Evolutionary conservation across 148 eudicot species (phyloP).

Genomic region (Pouteria glomerata): DNA sequence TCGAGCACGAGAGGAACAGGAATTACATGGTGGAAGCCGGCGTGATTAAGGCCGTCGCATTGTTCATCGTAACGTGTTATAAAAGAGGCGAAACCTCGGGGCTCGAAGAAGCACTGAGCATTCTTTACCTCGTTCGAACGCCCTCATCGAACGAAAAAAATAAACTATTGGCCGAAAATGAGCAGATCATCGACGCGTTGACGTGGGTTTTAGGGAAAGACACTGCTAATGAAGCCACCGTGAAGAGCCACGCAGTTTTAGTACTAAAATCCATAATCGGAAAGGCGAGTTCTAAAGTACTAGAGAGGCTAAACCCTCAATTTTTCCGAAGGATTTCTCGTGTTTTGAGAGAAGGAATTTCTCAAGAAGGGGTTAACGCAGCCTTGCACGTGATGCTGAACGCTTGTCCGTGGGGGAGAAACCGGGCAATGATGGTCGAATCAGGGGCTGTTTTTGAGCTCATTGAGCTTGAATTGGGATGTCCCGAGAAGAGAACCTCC

Average conservation of each 20-base stretch:
- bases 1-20: conserved; percentile 24
- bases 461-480: conserved; percentile 28
- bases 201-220: conserved; percentile 34
- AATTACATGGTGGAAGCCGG: conserved; percentile 28
- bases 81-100: conserved; percentile 3
- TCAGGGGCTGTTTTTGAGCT: conserved; percentile 28
- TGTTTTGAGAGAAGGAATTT: conserved; percentile 13
- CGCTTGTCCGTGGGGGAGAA: conserved; percentile 32
- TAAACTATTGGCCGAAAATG: neutral
- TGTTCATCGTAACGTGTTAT: conserved; percentile 22
- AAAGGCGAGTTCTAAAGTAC: conserved; percentile 11
- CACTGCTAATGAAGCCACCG: neutral
- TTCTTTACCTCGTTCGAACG: conserved; percentile 17
- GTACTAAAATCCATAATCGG: conserved; percentile 18
- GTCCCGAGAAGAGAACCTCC: conserved; percentile 25
- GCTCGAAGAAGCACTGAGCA: conserved; percentile 27
- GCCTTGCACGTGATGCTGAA: conserved; percentile 31
- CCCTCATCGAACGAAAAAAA: neutral
- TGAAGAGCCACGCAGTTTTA: conserved; percentile 23
- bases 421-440: conserved; percentile 31
- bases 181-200: conserved; percentile 22
- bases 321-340: conserved; percentile 19
- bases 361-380: conserved; percentile 24
- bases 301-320: conserved; percentile 22
- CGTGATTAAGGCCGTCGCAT: conserved; percentile 16